Percentiles rank a stretch among this genome's conserved stretches.
phyloP scores from a whole-genome alignment of 1,139 yeast genomes.

The Yamadazyma jaroonii region DNA sequence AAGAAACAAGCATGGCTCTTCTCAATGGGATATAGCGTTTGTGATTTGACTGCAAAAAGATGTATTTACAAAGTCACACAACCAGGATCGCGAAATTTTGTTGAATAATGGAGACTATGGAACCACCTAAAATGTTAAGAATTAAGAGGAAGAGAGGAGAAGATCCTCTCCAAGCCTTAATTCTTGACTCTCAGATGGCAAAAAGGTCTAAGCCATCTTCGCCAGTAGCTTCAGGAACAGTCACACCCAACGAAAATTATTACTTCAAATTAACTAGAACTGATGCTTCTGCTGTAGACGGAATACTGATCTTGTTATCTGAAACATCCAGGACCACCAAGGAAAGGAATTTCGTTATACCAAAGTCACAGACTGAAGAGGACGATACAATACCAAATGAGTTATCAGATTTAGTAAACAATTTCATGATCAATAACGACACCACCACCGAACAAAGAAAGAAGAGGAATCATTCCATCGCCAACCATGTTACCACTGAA shows the following conservation, averaged over 20 bases:
- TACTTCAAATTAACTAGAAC: constrained; percentile 67
- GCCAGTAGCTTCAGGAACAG: constrained; percentile 24
- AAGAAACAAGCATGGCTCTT: constrained; percentile 8
- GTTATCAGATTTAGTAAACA: constrained; percentile 64
- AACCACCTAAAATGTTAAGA: constrained; percentile 62
- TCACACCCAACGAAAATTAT: constrained; percentile 19
- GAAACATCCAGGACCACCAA: constrained; percentile 10
- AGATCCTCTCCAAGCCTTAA: constrained; percentile 81
- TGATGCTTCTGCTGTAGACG: constrained; percentile 31
- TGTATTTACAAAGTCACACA: background rate
- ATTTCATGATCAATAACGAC: constrained; percentile 36
- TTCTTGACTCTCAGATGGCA: constrained; percentile 33
- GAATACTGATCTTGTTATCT: constrained; percentile 10
- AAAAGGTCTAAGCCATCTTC: constrained; percentile 47
- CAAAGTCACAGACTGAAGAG: constrained; percentile 34
- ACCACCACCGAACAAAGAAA: constrained; percentile 8
- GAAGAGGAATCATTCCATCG: constrained; percentile 9
- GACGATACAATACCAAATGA: constrained; percentile 53
- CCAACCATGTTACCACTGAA: constrained; percentile 9
- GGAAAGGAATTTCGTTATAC: constrained; percentile 31
- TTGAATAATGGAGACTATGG: constrained; percentile 10
- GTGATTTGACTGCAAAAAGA: constrained; percentile 1
- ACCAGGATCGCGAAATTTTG: background rate
- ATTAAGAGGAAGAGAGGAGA: constrained; percentile 83
- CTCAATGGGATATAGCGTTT: background rate